Percentiles rank a stretch among this genome's conserved stretches.
phyloP scores from a whole-genome alignment of 495 filamentous ascomycete genomes.

The Glonium stellatum region DNA sequence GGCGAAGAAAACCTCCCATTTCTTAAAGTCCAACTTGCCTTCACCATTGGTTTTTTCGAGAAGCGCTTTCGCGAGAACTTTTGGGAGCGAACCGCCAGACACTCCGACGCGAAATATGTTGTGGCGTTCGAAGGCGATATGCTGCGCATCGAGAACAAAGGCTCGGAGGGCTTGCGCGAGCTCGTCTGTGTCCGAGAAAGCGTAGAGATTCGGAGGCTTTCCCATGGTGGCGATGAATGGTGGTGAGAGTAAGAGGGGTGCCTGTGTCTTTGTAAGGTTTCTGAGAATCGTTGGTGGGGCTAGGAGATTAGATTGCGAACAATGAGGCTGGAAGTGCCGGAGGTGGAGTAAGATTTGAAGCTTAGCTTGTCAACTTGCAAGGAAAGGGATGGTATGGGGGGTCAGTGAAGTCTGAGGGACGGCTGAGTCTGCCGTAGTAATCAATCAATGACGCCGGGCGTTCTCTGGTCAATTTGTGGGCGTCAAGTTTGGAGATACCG shows the following conservation, averaged over 20 bases:
- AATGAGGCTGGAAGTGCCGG: not conserved
- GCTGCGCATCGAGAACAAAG: slow-evolving; percentile 76
- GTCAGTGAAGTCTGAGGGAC: not conserved
- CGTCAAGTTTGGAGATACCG: not conserved
- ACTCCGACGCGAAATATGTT: slow-evolving; percentile 81
- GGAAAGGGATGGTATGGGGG: not conserved
- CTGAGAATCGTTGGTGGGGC: not conserved
- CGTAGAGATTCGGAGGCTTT: slow-evolving; percentile 76
- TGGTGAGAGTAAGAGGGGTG: not conserved
- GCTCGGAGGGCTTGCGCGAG: slow-evolving; percentile 68
- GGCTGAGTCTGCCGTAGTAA: not conserved
- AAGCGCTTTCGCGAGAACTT: slow-evolving; percentile 74
- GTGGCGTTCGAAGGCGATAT: slow-evolving; percentile 70
- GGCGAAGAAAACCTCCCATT: slow-evolving; percentile 98
- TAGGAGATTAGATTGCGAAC: not conserved
- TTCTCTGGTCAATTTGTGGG: not conserved
- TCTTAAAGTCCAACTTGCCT: slow-evolving; percentile 64
- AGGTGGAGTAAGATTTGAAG: not conserved
- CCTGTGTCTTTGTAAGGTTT: not conserved
- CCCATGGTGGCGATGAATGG: slow-evolving; percentile 46
- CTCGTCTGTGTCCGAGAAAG: slow-evolving; percentile 58
- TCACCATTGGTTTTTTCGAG: slow-evolving; percentile 50
- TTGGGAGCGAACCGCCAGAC: slow-evolving; percentile 89
- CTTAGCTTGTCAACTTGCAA: not conserved
- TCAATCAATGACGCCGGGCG: not conserved